These are phyloP conservation scores for Monosporascus sp. DNA, from an alignment of 2,329 filamentous ascomycete genomes.

Conservation along the genomic window DNA sequence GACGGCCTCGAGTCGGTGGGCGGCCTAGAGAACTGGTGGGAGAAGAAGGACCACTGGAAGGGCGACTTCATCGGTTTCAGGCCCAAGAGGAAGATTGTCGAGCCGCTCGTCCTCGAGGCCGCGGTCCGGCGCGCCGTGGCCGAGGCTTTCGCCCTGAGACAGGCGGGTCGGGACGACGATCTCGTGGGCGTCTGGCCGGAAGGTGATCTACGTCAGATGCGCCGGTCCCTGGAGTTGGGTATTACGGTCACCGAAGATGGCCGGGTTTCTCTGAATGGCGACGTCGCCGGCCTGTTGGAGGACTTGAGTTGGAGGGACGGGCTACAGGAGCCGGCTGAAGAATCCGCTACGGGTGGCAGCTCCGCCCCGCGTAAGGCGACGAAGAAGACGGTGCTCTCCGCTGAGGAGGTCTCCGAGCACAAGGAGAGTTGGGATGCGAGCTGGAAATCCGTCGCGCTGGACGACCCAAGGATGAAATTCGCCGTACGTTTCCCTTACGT, in stretches of 20 bases:
- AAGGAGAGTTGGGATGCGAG: conserved; percentile 43
- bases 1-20: conserved; percentile 44
- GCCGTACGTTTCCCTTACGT: conserved; percentile 50
- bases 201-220: conserved; percentile 27
- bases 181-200: conserved; percentile 19
- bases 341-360: background rate
- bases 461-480: conserved; percentile 61
- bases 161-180: conserved; percentile 20
- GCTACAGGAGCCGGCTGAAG: conserved; percentile 1
- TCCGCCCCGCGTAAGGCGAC: background rate
- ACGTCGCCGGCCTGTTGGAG: conserved; percentile 29
- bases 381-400: conserved; percentile 14
- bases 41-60: conserved; percentile 47
- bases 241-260: conserved; percentile 36
- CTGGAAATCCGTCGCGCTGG: conserved; percentile 55
- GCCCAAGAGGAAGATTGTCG: conserved; percentile 33
- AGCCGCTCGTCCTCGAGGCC: conserved; percentile 42
- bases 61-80: conserved; percentile 41
- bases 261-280: conserved; percentile 33
- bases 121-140: conserved; percentile 46
- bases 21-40: conserved; percentile 48
- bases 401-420: conserved; percentile 37
- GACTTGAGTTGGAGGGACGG: conserved; percentile 26
- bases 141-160: conserved; percentile 44
- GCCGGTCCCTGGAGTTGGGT: conserved; percentile 28